Evolutionary conservation across 2,329 filamentous ascomycete species (phyloP).

Genomic region (Fusarium citri): DNA sequence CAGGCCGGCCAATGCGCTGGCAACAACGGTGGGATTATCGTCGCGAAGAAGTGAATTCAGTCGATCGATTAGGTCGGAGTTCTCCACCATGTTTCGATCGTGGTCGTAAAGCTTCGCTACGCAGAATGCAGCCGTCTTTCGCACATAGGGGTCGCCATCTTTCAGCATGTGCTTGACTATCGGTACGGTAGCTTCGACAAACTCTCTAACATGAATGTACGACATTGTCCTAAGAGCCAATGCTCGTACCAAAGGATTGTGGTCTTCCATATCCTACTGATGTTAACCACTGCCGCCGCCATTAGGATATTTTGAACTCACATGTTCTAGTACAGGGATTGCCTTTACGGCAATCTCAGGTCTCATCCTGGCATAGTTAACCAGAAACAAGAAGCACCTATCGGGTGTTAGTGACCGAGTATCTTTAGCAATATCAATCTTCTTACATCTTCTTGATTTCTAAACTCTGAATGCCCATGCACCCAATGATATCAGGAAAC

Average conservation of each 20-base stretch:
- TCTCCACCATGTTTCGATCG: conserved; percentile 88
- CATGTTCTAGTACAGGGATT: conserved; percentile 85
- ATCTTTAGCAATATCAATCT: not conserved
- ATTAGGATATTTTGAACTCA: conserved; percentile 53
- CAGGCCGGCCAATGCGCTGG: conserved; percentile 87
- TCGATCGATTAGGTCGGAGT: conserved; percentile 89
- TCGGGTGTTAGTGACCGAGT: conserved; percentile 15
- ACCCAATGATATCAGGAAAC: conserved; percentile 93
- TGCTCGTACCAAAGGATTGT: conserved; percentile 91
- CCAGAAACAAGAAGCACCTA: conserved; percentile 97
- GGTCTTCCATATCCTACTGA: conserved; percentile 87
- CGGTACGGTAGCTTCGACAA: conserved; percentile 89
- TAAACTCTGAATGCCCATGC: conserved; percentile 93
- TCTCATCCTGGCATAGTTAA: conserved; percentile 96
- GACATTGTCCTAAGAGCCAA: conserved; percentile 95
- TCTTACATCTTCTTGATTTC: conserved; percentile 99
- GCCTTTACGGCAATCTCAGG: conserved; percentile 95
- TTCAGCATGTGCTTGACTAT: conserved; percentile 85
- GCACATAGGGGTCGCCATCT: conserved; percentile 93
- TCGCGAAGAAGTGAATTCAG: conserved; percentile 91
- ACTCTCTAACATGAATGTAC: conserved; percentile 96
- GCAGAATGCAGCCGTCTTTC: conserved; percentile 95
- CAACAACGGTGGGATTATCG: conserved; percentile 97
- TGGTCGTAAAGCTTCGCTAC: conserved; percentile 99
- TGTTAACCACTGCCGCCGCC: conserved; percentile 28